A percentile compares a stretch with the other conserved stretches of the same genome.
These are phyloP conservation scores for Stygiomarasmius scandens DNA, from an alignment of 1,284 basidiomycete species.

Conservation along the genomic window DNA sequence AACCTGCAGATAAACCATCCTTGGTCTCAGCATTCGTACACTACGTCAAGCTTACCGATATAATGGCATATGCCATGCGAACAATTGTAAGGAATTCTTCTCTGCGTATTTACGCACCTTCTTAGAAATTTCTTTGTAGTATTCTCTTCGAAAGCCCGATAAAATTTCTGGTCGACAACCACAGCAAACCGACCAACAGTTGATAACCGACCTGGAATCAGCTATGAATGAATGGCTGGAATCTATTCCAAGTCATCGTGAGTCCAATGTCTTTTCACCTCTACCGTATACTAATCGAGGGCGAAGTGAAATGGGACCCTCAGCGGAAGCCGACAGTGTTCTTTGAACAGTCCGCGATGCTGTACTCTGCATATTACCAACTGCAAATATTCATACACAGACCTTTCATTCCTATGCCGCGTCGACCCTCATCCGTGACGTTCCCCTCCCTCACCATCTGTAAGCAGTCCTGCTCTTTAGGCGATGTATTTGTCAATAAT, in stretches of 20 bases:
- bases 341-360: conserved; percentile 60
- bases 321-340: conserved; percentile 48
- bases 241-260: conserved; percentile 59
- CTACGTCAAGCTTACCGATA: conserved; percentile 61
- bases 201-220: conserved; percentile 66
- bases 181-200: conserved; percentile 52
- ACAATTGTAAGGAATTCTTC: conserved; percentile 65
- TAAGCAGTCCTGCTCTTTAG: conserved; percentile 1
- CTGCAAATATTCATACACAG: conserved; percentile 68
- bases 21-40: conserved; percentile 59
- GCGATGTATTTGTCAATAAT: not conserved
- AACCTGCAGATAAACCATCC: conserved; percentile 56
- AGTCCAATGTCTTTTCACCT: conserved; percentile 21
- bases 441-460: conserved; percentile 72
- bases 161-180: conserved; percentile 25
- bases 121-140: conserved; percentile 28
- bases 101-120: too few species aligned
- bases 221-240: conserved; percentile 72
- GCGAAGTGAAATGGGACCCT: conserved; percentile 62
- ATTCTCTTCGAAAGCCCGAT: conserved; percentile 38
- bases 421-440: conserved; percentile 42
- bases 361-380: conserved; percentile 56
- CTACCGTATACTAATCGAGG: not conserved
- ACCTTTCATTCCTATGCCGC: conserved; percentile 66
- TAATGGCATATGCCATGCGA: conserved; percentile 62